A percentile compares a stretch with the other conserved stretches of the same genome.
Conservation (phyloP, 306 rosid genomes). For the Gastrolobium bilobum region DNA sequence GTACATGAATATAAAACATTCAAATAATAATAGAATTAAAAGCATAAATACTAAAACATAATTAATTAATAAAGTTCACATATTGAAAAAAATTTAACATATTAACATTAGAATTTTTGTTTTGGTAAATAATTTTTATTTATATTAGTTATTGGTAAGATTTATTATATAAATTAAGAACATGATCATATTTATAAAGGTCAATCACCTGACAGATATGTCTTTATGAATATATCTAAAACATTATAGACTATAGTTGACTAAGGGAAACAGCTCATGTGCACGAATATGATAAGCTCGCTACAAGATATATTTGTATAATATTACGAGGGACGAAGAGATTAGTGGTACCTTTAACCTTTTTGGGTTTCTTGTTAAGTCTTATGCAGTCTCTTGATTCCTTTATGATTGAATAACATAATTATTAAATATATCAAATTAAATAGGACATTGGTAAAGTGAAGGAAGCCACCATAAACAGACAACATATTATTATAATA, state of each 20-base stretch:
- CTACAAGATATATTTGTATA: slow-evolving; percentile 6
- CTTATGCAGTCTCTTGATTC: not conserved
- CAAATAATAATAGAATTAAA: too few relatives aligned
- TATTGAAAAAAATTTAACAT: too few relatives aligned
- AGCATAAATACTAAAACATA: too few relatives aligned
- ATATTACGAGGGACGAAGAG: not conserved
- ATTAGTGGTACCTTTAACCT: not conserved
- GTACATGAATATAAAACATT: too few relatives aligned
- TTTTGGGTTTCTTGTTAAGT: too few relatives aligned
- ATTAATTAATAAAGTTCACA: too few relatives aligned
- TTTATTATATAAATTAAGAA: too few relatives aligned
- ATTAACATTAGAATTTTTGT: too few relatives aligned
- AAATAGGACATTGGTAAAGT: slow-evolving; percentile 44
- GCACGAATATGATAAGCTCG: slow-evolving; percentile 45
- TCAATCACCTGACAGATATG: slow-evolving; percentile 2
- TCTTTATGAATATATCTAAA: not conserved
- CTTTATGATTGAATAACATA: slow-evolving; percentile 21
- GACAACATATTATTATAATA: slow-evolving; percentile 35
- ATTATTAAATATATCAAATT: slow-evolving; percentile 22
- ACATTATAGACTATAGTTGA: slow-evolving; percentile 40
- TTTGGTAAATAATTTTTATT: too few relatives aligned
- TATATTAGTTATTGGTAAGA: too few relatives aligned
- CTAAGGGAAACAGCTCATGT: slow-evolving; percentile 51
- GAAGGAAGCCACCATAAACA: slow-evolving; percentile 36
- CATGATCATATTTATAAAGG: not conserved